Percentiles rank a stretch among this genome's conserved stretches.
These are phyloP conservation scores for Cryptococcus sp. DNA, from an alignment of 1,284 basidiomycete species.

Conservation along the genomic window DNA sequence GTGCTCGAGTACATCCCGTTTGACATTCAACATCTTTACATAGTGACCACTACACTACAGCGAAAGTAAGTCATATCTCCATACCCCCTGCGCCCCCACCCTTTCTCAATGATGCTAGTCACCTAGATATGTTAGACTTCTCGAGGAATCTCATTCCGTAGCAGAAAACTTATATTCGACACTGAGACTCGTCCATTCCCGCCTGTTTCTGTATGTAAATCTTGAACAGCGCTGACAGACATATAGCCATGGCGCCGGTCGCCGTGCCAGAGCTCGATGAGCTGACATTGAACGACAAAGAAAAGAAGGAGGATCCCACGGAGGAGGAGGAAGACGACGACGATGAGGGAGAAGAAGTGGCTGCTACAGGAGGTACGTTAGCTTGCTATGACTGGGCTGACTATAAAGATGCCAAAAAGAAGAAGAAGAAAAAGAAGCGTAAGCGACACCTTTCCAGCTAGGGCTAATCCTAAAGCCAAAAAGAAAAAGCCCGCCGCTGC, in stretches of 20 bases:
- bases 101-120: slow-evolving; percentile 24
- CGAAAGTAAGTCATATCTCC: neutral
- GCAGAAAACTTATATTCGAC: slow-evolving; percentile 33
- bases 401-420: slow-evolving; percentile 61
- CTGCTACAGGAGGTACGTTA: slow-evolving; percentile 17
- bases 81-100: neutral
- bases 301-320: slow-evolving; percentile 19
- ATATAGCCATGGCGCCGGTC: slow-evolving; percentile 34
- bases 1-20: neutral
- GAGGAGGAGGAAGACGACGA: slow-evolving; percentile 50
- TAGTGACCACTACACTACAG: neutral
- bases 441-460: slow-evolving; percentile 9
- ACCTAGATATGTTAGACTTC: slow-evolving; percentile 48
- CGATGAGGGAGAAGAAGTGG: slow-evolving; percentile 39
- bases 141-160: slow-evolving; percentile 33
- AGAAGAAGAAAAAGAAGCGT: slow-evolving; percentile 90
- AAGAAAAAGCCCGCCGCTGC: slow-evolving; percentile 63
- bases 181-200: slow-evolving; percentile 21
- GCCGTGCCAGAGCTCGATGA: slow-evolving; percentile 35
- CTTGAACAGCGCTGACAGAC: neutral
- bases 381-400: neutral
- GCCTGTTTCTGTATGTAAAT: neutral
- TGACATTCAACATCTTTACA: neutral
- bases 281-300: slow-evolving; percentile 31
- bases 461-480: slow-evolving; percentile 56